phyloP scores from a whole-genome alignment of 768 basidiomycete genomes.

The Megacollybia marginata region DNA sequence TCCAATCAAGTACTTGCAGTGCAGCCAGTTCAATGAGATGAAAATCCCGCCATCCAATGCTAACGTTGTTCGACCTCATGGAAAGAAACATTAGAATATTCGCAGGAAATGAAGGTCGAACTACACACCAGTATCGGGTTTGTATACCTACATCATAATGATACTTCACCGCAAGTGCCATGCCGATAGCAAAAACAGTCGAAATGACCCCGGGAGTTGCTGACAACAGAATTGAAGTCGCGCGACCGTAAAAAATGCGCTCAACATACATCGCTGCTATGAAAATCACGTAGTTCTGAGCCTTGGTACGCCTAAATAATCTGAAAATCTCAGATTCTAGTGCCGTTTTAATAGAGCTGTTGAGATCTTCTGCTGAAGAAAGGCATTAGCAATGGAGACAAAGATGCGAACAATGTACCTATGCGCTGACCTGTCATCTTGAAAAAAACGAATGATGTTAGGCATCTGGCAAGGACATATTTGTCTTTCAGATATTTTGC shows the following conservation, averaged over 20 bases:
- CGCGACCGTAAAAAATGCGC: too few relatives aligned
- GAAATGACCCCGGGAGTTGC: background rate
- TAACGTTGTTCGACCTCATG: background rate
- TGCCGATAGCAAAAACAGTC: background rate
- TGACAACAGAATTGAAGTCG: too few relatives aligned
- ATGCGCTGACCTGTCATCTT: background rate
- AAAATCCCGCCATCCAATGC: background rate
- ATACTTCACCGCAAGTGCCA: conserved; percentile 3
- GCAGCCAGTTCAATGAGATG: background rate
- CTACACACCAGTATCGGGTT: background rate
- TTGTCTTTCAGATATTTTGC: background rate
- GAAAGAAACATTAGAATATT: background rate
- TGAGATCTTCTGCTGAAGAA: too few relatives aligned
- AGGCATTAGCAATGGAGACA: too few relatives aligned
- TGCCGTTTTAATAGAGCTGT: too few relatives aligned
- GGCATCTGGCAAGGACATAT: background rate
- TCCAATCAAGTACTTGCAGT: conserved; percentile 1
- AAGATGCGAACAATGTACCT: background rate
- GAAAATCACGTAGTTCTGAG: too few relatives aligned
- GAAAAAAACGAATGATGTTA: background rate
- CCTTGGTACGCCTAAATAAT: too few relatives aligned
- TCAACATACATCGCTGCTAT: too few relatives aligned
- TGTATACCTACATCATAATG: background rate
- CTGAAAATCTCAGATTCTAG: too few relatives aligned
- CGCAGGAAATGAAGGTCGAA: background rate